Evolutionary conservation across 2,329 filamentous ascomycete species (phyloP).

Genomic region (Aspergillus clavatus): DNA sequence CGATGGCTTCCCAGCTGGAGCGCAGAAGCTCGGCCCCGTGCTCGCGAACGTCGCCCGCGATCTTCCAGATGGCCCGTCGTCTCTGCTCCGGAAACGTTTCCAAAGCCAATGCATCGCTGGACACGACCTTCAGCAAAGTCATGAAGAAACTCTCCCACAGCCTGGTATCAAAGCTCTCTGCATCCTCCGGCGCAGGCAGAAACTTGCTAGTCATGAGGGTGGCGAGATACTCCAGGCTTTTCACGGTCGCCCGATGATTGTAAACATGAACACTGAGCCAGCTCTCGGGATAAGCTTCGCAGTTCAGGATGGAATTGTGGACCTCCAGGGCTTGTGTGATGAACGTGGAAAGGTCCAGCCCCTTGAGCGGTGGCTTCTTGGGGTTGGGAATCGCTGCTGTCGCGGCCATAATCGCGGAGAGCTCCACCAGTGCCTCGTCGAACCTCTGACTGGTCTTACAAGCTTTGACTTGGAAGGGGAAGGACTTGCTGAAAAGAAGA

Average conservation of each 20-base stretch:
- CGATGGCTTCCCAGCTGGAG: slow-evolving; percentile 88
- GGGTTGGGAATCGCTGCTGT: slow-evolving; percentile 69
- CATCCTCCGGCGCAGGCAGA: slow-evolving; percentile 83
- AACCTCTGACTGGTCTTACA: slow-evolving; percentile 60
- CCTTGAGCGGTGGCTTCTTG: slow-evolving; percentile 71
- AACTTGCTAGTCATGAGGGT: slow-evolving; percentile 76
- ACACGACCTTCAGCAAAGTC: slow-evolving; percentile 81
- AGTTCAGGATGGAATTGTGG: slow-evolving; percentile 81
- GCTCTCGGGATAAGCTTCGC: slow-evolving; percentile 79
- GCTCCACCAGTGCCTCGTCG: slow-evolving; percentile 82
- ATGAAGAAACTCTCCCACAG: slow-evolving; percentile 93
- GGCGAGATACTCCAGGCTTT: slow-evolving; percentile 75
- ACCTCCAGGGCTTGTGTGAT: slow-evolving; percentile 76
- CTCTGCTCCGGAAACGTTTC: slow-evolving; percentile 98
- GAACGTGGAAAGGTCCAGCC: slow-evolving; percentile 69
- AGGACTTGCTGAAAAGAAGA: slow-evolving; percentile 81
- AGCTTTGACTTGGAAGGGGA: slow-evolving; percentile 76
- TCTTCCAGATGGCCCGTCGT: slow-evolving; percentile 94
- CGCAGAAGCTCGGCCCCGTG: slow-evolving; percentile 81
- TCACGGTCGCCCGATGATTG: slow-evolving; percentile 85
- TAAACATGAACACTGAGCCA: slow-evolving; percentile 95
- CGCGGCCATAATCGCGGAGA: slow-evolving; percentile 80
- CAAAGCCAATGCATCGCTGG: slow-evolving; percentile 79
- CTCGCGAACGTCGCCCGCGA: slow-evolving; percentile 92
- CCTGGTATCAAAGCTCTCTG: slow-evolving; percentile 85